phyloP scores from a whole-genome alignment of 2,329 filamentous ascomycete species.

The Xylariaceae sp. region DNA sequence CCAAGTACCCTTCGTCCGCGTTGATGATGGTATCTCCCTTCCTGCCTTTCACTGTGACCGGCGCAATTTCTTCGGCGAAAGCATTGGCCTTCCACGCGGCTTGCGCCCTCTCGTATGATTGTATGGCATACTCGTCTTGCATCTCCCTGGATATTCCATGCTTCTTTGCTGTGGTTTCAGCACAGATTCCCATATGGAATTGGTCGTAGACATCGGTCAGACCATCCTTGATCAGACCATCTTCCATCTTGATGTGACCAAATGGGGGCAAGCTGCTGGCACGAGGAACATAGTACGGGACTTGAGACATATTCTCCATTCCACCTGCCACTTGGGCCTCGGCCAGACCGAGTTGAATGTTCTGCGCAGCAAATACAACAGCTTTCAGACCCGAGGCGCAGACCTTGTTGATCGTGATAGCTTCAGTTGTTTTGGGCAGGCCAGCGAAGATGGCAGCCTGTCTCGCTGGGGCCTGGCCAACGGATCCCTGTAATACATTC shows the following conservation, averaged over 20 bases:
- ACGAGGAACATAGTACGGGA: conserved; percentile 85
- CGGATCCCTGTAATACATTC: conserved; percentile 78
- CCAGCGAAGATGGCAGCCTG: conserved; percentile 89
- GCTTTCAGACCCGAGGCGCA: conserved; percentile 95
- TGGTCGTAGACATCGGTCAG: conserved; percentile 95
- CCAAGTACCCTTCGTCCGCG: conserved; percentile 84
- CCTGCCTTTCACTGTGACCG: conserved; percentile 77
- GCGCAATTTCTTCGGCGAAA: conserved; percentile 86
- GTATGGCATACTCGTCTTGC: conserved; percentile 88
- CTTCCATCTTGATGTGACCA: conserved; percentile 81
- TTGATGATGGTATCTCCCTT: conserved; percentile 79
- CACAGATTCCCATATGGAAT: conserved; percentile 97
- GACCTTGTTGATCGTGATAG: conserved; percentile 95
- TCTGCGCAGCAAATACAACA: conserved; percentile 83
- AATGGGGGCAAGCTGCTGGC: conserved; percentile 80
- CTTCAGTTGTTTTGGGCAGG: conserved; percentile 74
- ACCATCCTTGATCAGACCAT: conserved; percentile 91
- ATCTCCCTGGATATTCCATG: conserved; percentile 74
- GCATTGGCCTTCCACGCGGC: conserved; percentile 78
- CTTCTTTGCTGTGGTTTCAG: conserved; percentile 91
- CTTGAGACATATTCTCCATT: conserved; percentile 96
- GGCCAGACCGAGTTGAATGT: conserved; percentile 86
- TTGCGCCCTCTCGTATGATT: conserved; percentile 85
- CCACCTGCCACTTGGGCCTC: conserved; percentile 90
- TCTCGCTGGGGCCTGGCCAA: conserved; percentile 87